Evolutionary conservation across 305 asterid genomes (phyloP).

Genomic region (Withania somnifera): DNA sequence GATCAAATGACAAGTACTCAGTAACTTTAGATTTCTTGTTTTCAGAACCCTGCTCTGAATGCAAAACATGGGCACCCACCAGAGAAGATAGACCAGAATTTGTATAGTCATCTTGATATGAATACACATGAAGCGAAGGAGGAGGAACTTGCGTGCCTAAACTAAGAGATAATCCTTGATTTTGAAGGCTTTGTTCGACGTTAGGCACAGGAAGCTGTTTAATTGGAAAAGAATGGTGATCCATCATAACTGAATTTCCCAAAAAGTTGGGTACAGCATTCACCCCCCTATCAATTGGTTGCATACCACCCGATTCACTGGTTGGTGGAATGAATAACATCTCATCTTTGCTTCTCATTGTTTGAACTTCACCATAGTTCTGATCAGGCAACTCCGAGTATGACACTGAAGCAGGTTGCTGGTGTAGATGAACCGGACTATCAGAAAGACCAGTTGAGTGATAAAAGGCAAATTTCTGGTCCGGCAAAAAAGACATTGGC

Average conservation of each 20-base stretch:
- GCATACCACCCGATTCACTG: conserved; percentile 19
- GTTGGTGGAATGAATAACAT: conserved; percentile 29
- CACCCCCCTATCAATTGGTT: conserved; percentile 20
- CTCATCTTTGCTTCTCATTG: conserved; percentile 27
- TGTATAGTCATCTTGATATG: conserved; percentile 35
- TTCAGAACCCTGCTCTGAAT: conserved; percentile 21
- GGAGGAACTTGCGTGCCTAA: conserved; percentile 45
- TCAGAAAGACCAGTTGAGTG: conserved; percentile 26
- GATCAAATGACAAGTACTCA: conserved; percentile 42
- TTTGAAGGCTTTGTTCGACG: conserved; percentile 26
- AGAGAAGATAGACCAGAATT: conserved; percentile 29
- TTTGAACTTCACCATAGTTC: conserved; percentile 20
- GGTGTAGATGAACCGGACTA: conserved; percentile 26
- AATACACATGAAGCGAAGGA: conserved; percentile 23
- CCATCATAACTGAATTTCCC: conserved; percentile 19
- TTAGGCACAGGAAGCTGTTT: conserved; percentile 15
- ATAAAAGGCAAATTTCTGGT: conserved; percentile 30
- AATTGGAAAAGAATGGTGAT: conserved; percentile 20
- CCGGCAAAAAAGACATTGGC: conserved; percentile 27
- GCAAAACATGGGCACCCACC: conserved; percentile 24
- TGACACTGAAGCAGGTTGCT: conserved; percentile 22
- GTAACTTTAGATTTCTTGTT: conserved; percentile 26
- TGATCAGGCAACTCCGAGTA: conserved; percentile 27
- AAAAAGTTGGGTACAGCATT: conserved; percentile 22
- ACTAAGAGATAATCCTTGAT: conserved; percentile 62